Base-by-base conservation (phyloP, 1,139 yeast genomes). In the Scheffersomyces quercinus region DNA sequence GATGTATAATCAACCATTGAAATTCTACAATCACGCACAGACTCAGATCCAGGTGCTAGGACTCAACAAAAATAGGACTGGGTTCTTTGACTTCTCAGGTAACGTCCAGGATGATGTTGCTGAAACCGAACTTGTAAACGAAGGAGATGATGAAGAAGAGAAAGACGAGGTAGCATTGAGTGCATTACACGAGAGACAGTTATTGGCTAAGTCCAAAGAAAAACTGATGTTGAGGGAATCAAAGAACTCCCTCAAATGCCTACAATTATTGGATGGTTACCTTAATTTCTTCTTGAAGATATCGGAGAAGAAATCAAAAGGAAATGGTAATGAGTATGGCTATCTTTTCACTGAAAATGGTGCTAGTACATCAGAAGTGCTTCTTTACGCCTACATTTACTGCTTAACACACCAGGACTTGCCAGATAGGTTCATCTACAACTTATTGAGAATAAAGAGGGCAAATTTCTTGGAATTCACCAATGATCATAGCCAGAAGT, bases 1-100 rank as follows among this genome's bases (percentile, higher is more conserved):
- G 84, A 91, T 88, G 79, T 88, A 88, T 62, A 83, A 82, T 48
- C 83, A 87, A 35, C 90, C 96, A 0, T 58, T 85, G 44, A 70
- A 72, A 38, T 75, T 79, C 48, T 72, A 79, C 54, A 59, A 68
- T 30, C 52, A 60, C 13, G 90, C 93, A 48, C 60, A 67, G 56
- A 57, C 67, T 54, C 56, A 81, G 77, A 68, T 69, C 48, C 45
- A 62, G 42, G 37, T 60, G 12, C 52, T 69, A 11, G 83, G 83
- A 1, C 59, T 79, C 31, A 61, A 67, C 5, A 49, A 60, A 4
- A 64, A 60, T 29, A 62, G 56, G 26, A 54, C 58, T 0, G 65
- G 73, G 12, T 62, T 70, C 39, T 68, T 71, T 41, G 57, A 60
- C 35, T 54, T 65, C 28, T 47, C 49, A 2, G 50, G 52, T 26